These are phyloP conservation scores for Ceratocystiopsis sp. DNA, from an alignment of 2,329 filamentous ascomycete genomes.

Conservation along the genomic window DNA sequence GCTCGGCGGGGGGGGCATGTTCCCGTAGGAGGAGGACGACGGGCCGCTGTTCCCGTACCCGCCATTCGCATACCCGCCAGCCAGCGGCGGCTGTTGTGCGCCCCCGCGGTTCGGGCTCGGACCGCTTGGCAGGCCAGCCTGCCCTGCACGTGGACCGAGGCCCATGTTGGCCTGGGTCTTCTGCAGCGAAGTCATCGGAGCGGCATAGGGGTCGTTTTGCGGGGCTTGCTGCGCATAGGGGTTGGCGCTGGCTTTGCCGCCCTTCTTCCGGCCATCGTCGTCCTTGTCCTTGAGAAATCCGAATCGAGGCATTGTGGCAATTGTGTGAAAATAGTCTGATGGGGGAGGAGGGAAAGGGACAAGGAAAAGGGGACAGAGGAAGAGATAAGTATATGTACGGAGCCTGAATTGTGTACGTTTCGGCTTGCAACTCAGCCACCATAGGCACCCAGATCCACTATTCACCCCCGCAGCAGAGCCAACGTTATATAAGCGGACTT, in stretches of 20 bases:
- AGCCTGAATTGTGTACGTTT: no score
- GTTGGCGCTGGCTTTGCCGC: conserved; percentile 27
- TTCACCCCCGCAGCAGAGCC: no score
- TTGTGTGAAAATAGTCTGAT: no score
- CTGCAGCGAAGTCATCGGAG: conserved; percentile 30
- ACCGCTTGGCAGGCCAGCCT: conserved; percentile 20
- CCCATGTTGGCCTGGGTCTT: conserved; percentile 14
- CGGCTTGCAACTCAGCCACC: no score
- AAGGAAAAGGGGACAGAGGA: no score
- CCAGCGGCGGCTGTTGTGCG: conserved; percentile 21
- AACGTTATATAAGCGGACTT: no score
- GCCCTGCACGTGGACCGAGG: conserved; percentile 6
- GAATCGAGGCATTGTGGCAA: conserved; percentile 37
- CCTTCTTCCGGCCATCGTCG: conserved; percentile 33
- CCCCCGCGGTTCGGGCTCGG: conserved; percentile 17
- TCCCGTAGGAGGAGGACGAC: not conserved
- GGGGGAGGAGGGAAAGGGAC: no score
- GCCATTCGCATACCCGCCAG: conserved; percentile 1
- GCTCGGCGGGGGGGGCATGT: conserved; percentile 9
- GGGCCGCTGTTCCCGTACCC: not conserved
- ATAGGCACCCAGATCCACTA: no score
- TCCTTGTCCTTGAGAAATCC: conserved; percentile 35
- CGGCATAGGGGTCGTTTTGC: conserved; percentile 34
- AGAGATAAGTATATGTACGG: no score
- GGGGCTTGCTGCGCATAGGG: conserved; percentile 37